Percentiles rank a stretch among this genome's conserved stretches.
phyloP scores from a whole-genome alignment of 2,329 filamentous ascomycete genomes.

The Scedosporium apiospermum region DNA sequence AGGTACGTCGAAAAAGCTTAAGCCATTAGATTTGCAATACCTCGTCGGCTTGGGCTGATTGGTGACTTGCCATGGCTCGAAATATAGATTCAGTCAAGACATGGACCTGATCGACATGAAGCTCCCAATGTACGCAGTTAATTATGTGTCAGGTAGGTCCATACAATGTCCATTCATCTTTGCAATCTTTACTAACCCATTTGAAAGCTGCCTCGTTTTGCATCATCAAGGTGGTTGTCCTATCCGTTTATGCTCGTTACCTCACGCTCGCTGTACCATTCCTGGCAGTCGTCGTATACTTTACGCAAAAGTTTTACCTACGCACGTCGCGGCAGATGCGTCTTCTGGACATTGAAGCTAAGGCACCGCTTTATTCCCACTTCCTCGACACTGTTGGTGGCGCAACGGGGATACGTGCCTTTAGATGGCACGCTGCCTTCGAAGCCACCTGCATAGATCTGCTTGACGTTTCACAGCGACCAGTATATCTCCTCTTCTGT shows the following conservation, averaged over 20 bases:
- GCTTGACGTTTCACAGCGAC: constrained; percentile 20
- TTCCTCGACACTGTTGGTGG: constrained; percentile 48
- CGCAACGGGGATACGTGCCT: constrained; percentile 45
- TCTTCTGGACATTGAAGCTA: constrained; percentile 51
- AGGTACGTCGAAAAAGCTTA: neutral
- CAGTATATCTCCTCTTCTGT: constrained; percentile 26
- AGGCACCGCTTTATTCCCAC: constrained; percentile 45
- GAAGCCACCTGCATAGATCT: constrained; percentile 38
- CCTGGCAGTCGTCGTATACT: constrained; percentile 33
- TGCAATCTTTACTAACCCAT: neutral
- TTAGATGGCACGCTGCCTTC: constrained; percentile 32
- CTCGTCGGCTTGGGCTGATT: too few species aligned
- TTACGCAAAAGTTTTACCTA: constrained; percentile 48
- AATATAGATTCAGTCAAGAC: constrained; percentile 32
- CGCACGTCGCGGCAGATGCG: constrained; percentile 51
- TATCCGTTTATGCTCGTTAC: constrained; percentile 32
- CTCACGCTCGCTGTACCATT: constrained; percentile 41
- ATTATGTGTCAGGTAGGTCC: constrained; percentile 8
- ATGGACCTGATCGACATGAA: constrained; percentile 29
- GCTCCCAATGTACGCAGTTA: constrained; percentile 23
- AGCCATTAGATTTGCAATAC: too few species aligned
- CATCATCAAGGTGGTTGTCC: constrained; percentile 26
- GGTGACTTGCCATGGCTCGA: neutral
- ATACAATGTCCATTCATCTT: too few species aligned
- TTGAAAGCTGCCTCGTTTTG: neutral